Percentiles rank a stretch among this genome's conserved stretches.
Evolutionary conservation across 2,329 filamentous ascomycete species (phyloP).

Genomic region (Colletotrichum cordylinicola): DNA sequence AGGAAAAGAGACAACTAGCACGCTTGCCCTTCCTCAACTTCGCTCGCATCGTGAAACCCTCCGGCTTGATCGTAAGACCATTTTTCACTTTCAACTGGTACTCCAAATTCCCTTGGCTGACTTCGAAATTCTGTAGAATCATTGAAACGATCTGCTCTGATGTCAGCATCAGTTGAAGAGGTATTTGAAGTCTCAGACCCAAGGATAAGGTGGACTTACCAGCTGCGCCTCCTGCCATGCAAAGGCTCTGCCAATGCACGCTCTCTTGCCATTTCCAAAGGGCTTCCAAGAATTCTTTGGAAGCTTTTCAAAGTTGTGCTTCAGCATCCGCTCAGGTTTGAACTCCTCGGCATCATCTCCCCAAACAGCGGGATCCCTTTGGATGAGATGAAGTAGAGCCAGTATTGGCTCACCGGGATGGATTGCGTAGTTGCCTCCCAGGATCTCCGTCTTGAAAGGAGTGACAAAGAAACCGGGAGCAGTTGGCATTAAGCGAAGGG

Average conservation of each 20-base stretch:
- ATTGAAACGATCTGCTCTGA: no score
- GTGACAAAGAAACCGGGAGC: slow-evolving; percentile 27
- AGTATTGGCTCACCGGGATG: slow-evolving; percentile 47
- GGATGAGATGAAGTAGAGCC: slow-evolving; percentile 50
- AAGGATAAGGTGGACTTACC: no score
- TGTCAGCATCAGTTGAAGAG: no score
- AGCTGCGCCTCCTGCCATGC: slow-evolving; percentile 52
- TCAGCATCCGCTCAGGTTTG: slow-evolving; percentile 64
- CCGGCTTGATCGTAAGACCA: no score
- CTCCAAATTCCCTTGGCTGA: no score
- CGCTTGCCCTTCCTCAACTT: no score
- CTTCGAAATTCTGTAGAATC: no score
- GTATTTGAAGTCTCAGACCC: no score
- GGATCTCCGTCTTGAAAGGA: slow-evolving; percentile 45
- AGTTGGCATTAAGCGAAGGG: slow-evolving; percentile 28
- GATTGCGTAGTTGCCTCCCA: slow-evolving; percentile 59
- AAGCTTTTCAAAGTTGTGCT: slow-evolving; percentile 10
- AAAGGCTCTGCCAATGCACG: slow-evolving; percentile 58
- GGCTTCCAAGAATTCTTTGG: slow-evolving; percentile 47
- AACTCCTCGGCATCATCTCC: slow-evolving; percentile 63
- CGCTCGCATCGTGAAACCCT: no score
- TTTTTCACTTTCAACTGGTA: no score
- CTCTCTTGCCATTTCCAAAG: slow-evolving; percentile 57
- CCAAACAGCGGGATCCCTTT: slow-evolving; percentile 60
- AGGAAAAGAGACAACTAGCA: no score